Base-by-base conservation (phyloP, 2,329 filamentous ascomycete genomes). In the Tolypocladium ophioglossoides region DNA sequence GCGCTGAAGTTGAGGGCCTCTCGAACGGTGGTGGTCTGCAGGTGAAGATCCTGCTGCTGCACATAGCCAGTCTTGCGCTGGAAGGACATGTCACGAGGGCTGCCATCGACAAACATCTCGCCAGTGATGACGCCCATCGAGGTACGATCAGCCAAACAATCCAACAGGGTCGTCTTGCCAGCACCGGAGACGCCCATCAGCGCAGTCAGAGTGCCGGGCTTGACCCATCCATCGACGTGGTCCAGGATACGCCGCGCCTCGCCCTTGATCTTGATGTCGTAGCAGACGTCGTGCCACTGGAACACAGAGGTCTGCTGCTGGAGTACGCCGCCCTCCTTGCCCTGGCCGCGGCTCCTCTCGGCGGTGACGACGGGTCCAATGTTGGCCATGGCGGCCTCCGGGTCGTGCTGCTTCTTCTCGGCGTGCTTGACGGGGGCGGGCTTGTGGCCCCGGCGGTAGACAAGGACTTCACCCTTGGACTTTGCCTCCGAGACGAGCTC, bases 21-120 rank as follows among this genome's bases (percentile, higher is more conserved):
- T 57, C 91, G 85, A 40, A 96, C 91, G 1, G 91, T 96, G 0
- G 85, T 84, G 0, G 90, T 95, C 49, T 85, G 78, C 46, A 95
- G 76, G 67, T 96, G 91, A 16, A 96, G 78, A 79, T 96, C 91
- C 67, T 95, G 90, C 68, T 96, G 91, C 66, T 95, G 89, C 38
- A 91, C 91, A 62, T 95, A 95, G 50, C 91, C 91, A 0, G 89
- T 95, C 73, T 92, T 94, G 59, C 91, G 86, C 69, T 95, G 91
- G 78, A 96, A 96, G 0, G 87, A 90, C 46, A 78, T 78, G 60
- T 95, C 89, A 49, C 88, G 83, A 32, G 82, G 84, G 39, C 76
- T 78, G 34, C 80, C 81, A 56, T 83, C 78, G 14, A 84, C 79
- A 12, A 83, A 69, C 85, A 95, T 94, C 62, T 92, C 86, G 53